A percentile compares a stretch with the other conserved stretches of the same genome.
Evolutionary conservation across 2,329 filamentous ascomycete genomes (phyloP).

Genomic region (Teratosphaeria nubilosa): DNA sequence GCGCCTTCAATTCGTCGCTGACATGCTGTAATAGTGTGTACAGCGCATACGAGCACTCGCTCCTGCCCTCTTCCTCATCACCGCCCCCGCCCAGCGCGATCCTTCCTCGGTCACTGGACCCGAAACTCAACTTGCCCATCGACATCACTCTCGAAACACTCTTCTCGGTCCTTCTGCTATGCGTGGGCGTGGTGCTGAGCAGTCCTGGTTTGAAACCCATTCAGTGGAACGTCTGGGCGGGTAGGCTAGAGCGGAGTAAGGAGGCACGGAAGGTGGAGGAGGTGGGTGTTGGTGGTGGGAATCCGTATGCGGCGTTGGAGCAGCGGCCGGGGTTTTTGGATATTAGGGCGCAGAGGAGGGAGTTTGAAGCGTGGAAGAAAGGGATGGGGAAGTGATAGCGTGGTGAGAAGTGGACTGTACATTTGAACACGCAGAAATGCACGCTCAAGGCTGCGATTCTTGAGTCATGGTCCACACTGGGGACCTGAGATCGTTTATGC

Average conservation of each 20-base stretch:
- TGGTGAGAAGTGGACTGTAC: not conserved
- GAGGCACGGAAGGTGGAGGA: slow-evolving; percentile 46
- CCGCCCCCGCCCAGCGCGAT: slow-evolving; percentile 20
- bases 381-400: not conserved
- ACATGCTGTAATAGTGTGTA: slow-evolving; percentile 59
- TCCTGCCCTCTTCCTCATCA: slow-evolving; percentile 46
- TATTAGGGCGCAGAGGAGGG: slow-evolving; percentile 54
- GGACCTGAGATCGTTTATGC: not conserved
- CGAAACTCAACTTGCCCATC: slow-evolving; percentile 50
- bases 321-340: slow-evolving; percentile 77
- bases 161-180: slow-evolving; percentile 68
- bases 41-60: slow-evolving; percentile 85
- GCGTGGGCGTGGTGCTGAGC: slow-evolving; percentile 68
- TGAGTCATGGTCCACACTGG: not conserved
- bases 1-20: slow-evolving; percentile 10
- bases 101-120: slow-evolving; percentile 24
- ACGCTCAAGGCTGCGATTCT: not conserved
- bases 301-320: slow-evolving; percentile 72
- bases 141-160: slow-evolving; percentile 87
- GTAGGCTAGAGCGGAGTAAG: slow-evolving; percentile 63
- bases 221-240: slow-evolving; percentile 70
- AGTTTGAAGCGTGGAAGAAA: slow-evolving; percentile 54
- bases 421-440: not conserved
- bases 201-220: slow-evolving; percentile 76
- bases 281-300: slow-evolving; percentile 63